Base-by-base conservation (phyloP, 2,329 filamentous ascomycete species). In the Cladorrhinum sp. region DNA sequence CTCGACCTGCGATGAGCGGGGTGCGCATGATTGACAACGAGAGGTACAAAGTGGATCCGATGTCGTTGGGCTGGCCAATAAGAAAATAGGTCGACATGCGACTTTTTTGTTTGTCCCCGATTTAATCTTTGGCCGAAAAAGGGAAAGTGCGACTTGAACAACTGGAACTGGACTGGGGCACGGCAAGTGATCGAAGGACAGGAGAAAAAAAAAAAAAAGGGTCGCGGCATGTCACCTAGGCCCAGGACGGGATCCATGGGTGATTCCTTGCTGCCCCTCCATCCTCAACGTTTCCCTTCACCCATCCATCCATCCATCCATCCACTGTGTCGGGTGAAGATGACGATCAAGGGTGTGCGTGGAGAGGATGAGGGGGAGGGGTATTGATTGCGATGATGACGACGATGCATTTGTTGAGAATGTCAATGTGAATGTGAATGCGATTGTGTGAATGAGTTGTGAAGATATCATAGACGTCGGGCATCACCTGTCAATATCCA, bases 51-150 rank as follows among this genome's bases (percentile, higher is more conserved):
- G 67, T 67, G 64, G 67, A 69, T 69, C 63, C 65, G 56, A 42
- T 70, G 70, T 68, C 59, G 69, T 70, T 66, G 59, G 69, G 64
- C 65, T 49, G 70, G 55, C 76, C 76, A 78, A 77, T 78, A 71
- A 77, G 69, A 77, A 77, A 77, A 76, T 69, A 74, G 68, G 64
- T 66, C 16, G 58, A 65, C 21, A 62, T 62, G 68, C 69, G 65
- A 62, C 61, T 64, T 68, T 69, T 71, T 68, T 69, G 62, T 18
- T 63, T 62, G 62, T 66, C 61, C 65, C 59, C 59, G 65, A 70
- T 68, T 68, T 65, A 64, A 66, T 52, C 30, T 26, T 23, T 55
- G 33, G 57, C 63, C 64, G n/a, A 65, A 67, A 66, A 53, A 26
- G 63, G 67, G 58, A 66, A 67, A 67, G 64, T 64, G 62, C 64